Base-by-base conservation (phyloP, 257 asterid genomes). In the Plectranthus barbatus region DNA sequence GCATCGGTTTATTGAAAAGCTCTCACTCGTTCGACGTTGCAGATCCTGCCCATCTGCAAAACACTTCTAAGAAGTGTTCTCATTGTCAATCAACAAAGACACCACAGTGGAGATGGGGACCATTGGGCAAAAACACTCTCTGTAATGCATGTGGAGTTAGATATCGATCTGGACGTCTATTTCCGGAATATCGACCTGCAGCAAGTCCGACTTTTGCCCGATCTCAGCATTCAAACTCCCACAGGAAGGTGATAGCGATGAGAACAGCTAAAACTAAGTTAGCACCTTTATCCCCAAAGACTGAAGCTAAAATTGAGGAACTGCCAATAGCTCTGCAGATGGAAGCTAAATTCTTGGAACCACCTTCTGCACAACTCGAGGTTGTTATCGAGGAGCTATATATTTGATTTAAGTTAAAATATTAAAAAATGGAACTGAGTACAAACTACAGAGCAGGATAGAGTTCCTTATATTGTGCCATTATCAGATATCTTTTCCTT, bases 131-230 rank as follows among this genome's bases (percentile, higher is more conserved):
- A 3, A 83, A 74, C 80, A 83, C 90, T 1, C 77, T 90, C 7
- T 90, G 97, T 83, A 90, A 90, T 20, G 94, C 97, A 7, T 90
- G 97, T 68, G 97, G 97, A 12, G 88, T 90, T 42, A 83, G 94
- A 0, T 84, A 78, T 69, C 67, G 90, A 21, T 84, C 88, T 0
- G 95, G 97, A 17, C 81, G 90, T 24, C 67, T 90, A 5, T 81
- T 72, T 36, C 94, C 97, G 0, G 97, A 90, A 68, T 90, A 90
- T 71, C 83, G 95, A 9, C 97, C 95, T 0, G 86, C 83, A 14
- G 84, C 91, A 33, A 86, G 94, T 74, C 97, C 97, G 11, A 79
- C 91, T 9, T 90, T 86, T 29, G 80, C 79, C 45, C 90, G 89
- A 21, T 48, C 80, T 4, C 39, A 84, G 64, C 94, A 86, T 79